Evolutionary conservation across 202 grass and related monocot species (phyloP), one percentile per base, ranked within the genome.

Genomic region (Panicum virgatum): DNA sequence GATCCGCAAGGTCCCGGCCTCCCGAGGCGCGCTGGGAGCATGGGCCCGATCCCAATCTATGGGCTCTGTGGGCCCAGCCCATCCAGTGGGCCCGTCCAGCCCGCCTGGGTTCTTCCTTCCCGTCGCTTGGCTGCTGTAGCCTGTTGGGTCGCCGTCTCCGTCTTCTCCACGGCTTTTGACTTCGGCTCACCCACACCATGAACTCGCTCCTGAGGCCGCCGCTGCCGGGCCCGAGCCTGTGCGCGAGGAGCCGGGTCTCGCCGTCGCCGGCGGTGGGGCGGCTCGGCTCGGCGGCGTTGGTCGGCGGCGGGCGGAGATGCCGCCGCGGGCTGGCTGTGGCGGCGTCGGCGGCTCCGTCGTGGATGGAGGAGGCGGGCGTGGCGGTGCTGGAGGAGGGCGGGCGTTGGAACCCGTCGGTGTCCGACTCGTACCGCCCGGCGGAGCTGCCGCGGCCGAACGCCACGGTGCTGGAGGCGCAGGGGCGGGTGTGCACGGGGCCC

Each of bases 401-500:
- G 13, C 69, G 63, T 50, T 43, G 87, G 50, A 98, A 96, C 76
- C 92, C 92, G 38, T 80, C 96, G 34, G 39, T 98, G 5, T 96
- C 92, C 20, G 86, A 92, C 16, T 92, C 92, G 6, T 98, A 96
- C 65, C 68, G 92, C 30, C 92, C 89, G 60, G n/a, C 25, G 59
- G 85, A 80, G 44, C 38, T 93, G 67, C 76, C 89, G 46, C 60
- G 81, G 68, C 96, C 92, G 20, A 98, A 98, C 85, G 86, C 79
- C 9, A 87, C 79, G 76, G 92, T 98, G 76, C 86, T 98, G 68
- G 92, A 96, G 64, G 96, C 96, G 51, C 92, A 98, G 80, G 90
- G 75, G 80, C 88, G 85, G 85, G 92, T 98, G 80, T 98, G 92
- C 92, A 98, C 92, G 16, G 96, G 92, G 9, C 96, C 96, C 19